A percentile compares a stretch with the other conserved stretches of the same genome.
Conservation (phyloP, 257 asterid genomes). For the Cinchona pubescens region DNA sequence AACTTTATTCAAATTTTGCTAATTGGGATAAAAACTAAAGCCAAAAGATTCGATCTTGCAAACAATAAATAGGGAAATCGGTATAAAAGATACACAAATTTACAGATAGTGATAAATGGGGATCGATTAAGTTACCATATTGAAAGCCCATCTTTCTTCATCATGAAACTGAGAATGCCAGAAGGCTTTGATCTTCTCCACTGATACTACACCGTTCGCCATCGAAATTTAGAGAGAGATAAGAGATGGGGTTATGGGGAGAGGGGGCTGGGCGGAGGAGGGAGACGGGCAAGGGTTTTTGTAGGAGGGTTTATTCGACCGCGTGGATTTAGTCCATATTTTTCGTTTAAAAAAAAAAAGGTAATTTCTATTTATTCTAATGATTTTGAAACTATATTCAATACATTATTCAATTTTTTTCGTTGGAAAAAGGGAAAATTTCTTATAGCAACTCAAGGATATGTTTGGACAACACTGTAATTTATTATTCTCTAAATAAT, state of each 20-base stretch:
- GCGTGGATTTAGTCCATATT: background rate
- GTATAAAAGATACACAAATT: background rate
- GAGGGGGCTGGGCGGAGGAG: too few relatives aligned
- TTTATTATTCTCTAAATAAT: too few relatives aligned
- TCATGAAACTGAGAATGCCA: slow-evolving; percentile 82
- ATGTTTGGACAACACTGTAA: too few relatives aligned
- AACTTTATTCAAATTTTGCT: background rate
- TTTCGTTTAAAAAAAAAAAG: too few relatives aligned
- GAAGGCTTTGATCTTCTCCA: slow-evolving; percentile 61
- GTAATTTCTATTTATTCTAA: too few relatives aligned
- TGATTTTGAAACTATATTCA: too few relatives aligned
- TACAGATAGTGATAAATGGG: background rate
- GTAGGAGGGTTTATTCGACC: background rate
- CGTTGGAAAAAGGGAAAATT: too few relatives aligned
- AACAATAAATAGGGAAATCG: background rate
- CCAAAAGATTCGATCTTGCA: background rate
- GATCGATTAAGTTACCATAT: slow-evolving; percentile 45
- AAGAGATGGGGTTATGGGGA: too few relatives aligned
- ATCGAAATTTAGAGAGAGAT: slow-evolving; percentile 18
- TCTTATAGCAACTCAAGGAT: too few relatives aligned
- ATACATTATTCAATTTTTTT: too few relatives aligned
- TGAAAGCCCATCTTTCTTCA: slow-evolving; percentile 72
- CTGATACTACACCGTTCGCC: slow-evolving; percentile 54
- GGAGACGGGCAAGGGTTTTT: too few relatives aligned
- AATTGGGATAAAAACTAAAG: background rate